phyloP scores from a whole-genome alignment of 345 rosid genomes.

The Chamaenerion angustifolium region DNA sequence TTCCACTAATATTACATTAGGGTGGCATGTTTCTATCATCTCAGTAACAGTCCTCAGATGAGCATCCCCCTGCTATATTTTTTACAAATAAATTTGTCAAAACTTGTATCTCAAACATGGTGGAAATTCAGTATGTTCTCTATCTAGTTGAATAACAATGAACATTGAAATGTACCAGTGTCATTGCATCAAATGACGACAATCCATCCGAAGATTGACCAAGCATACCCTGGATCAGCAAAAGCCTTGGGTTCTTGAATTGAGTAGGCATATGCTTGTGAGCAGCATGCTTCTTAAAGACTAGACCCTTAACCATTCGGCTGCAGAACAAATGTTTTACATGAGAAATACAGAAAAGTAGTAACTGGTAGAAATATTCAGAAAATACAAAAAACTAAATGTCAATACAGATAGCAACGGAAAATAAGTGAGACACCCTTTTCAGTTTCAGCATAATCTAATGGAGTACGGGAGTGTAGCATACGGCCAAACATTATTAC shows the following conservation, averaged over 20 bases:
- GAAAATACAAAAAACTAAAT: no score
- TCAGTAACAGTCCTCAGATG: slow-evolving; percentile 45
- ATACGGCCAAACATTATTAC: slow-evolving; percentile 20
- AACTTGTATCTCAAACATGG: no score
- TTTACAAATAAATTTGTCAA: no score
- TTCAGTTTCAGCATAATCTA: no score
- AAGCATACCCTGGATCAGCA: slow-evolving; percentile 55
- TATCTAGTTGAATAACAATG: slow-evolving; percentile 10
- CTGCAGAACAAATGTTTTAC: slow-evolving; percentile 29
- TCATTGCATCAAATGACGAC: slow-evolving; percentile 63
- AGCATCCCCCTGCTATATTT: slow-evolving; percentile 35
- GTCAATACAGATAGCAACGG: no score
- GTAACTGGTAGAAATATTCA: no score
- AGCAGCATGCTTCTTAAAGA: slow-evolving; percentile 88
- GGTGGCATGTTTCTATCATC: slow-evolving; percentile 46
- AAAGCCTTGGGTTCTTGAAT: slow-evolving; percentile 61
- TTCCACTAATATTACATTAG: slow-evolving; percentile 80
- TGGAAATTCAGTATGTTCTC: no score
- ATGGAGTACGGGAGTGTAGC: background rate
- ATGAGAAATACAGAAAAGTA: background rate
- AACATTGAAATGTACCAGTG: slow-evolving; percentile 28
- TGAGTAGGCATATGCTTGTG: slow-evolving; percentile 90
- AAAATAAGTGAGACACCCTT: no score
- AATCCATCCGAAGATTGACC: slow-evolving; percentile 66
- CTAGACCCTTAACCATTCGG: slow-evolving; percentile 71